Percentiles rank a stretch among this genome's conserved stretches.
phyloP scores from a whole-genome alignment of 768 basidiomycete species.

The Tylopilus subfusipes region DNA sequence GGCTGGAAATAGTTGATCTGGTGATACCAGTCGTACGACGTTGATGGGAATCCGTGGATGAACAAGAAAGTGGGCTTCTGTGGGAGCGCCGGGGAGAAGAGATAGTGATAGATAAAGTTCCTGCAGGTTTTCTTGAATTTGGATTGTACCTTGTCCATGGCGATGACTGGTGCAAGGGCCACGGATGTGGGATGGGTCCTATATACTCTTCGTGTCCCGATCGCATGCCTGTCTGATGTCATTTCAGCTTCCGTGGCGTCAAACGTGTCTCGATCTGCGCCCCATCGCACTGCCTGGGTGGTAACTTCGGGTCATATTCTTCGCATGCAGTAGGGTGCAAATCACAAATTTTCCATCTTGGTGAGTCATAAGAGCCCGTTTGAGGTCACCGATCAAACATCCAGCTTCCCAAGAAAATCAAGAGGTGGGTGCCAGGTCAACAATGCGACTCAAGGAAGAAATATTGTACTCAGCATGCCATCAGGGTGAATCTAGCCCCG shows the following conservation, averaged over 20 bases:
- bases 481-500: not conserved
- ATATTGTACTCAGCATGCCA: not conserved
- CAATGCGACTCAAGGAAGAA: not conserved
- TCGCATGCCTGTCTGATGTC: constrained; percentile 13
- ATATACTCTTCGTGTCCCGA: constrained; percentile 10
- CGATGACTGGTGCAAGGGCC: not conserved
- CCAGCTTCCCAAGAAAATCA: not conserved
- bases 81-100: constrained; percentile 22
- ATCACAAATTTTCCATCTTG: constrained; percentile 2
- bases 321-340: not conserved
- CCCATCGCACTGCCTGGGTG: constrained; percentile 16
- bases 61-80: constrained; percentile 40
- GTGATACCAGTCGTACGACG: constrained; percentile 41
- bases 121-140: constrained; percentile 36
- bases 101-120: constrained; percentile 37
- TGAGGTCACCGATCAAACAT: constrained; percentile 1
- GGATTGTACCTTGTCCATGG: constrained; percentile 26
- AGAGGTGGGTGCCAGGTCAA: not conserved
- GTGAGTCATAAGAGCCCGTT: not conserved
- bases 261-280: constrained; percentile 18
- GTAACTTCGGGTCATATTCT: constrained; percentile 5
- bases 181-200: not conserved
- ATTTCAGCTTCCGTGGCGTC: constrained; percentile 2
- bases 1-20: constrained; percentile 38
- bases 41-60: constrained; percentile 44